Percentiles rank a stretch among this genome's conserved stretches.
phyloP scores from a whole-genome alignment of 129 eudicot species.

The Deinandra increscens region DNA sequence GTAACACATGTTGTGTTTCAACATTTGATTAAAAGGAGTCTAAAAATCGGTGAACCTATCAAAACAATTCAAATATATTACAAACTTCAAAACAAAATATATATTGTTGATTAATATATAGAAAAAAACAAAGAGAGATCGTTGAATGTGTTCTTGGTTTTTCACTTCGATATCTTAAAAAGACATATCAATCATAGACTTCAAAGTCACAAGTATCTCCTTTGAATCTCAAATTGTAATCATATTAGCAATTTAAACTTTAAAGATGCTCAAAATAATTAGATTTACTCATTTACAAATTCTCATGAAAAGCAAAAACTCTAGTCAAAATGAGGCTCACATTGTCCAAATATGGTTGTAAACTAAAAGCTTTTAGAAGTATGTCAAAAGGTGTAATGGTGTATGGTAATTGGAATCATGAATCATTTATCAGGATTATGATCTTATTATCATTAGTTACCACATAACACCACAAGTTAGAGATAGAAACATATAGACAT shows the following conservation, averaged over 20 bases:
- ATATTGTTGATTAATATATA: background rate
- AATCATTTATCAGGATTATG: background rate
- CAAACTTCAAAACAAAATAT: background rate
- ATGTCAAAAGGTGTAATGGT: background rate
- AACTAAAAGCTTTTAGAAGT: background rate
- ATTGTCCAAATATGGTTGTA: background rate
- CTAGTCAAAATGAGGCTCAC: background rate
- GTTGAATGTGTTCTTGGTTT: constrained; percentile 5
- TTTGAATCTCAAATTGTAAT: background rate
- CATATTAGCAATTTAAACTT: background rate
- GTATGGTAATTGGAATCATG: background rate
- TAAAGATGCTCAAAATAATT: background rate
- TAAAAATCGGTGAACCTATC: background rate
- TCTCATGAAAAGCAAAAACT: background rate
- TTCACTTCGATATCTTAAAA: constrained; percentile 14
- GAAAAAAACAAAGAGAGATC: background rate
- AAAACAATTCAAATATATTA: background rate
- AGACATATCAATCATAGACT: background rate
- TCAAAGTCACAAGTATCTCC: constrained; percentile 5
- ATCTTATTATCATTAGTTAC: background rate
- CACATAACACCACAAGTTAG: background rate
- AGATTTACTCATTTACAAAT: constrained; percentile 8
- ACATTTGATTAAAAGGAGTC: background rate
- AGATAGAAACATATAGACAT: background rate
- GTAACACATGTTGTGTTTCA: background rate